phyloP scores from a whole-genome alignment of 805 yeast genomes.

The Yarrowia hollandica region DNA sequence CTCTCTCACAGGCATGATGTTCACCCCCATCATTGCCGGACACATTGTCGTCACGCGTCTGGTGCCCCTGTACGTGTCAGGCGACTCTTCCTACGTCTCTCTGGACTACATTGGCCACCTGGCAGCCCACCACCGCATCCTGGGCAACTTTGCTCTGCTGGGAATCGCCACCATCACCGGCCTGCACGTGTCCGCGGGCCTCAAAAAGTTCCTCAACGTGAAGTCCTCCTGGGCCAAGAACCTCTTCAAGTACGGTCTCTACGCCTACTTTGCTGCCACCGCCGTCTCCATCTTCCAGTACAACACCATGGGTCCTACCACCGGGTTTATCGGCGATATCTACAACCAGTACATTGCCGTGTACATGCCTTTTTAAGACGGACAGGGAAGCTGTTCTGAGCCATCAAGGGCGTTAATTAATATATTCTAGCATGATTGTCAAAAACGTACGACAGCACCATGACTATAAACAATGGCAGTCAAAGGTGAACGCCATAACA shows the following conservation, averaged over 20 bases:
- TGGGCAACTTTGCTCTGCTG: slow-evolving; percentile 17
- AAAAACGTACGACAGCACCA: too few species aligned
- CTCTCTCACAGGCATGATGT: slow-evolving; percentile 59
- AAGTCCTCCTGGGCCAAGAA: slow-evolving; percentile 7
- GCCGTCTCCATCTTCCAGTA: neutral
- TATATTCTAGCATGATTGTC: too few species aligned
- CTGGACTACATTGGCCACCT: slow-evolving; percentile 53
- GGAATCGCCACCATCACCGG: slow-evolving; percentile 9
- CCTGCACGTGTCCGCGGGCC: slow-evolving; percentile 15
- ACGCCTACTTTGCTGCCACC: neutral
- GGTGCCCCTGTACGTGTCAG: slow-evolving; percentile 55
- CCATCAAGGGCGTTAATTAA: too few species aligned
- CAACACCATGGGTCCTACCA: neutral
- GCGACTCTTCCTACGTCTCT: slow-evolving; percentile 59
- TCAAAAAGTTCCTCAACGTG: slow-evolving; percentile 11
- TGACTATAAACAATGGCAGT: too few species aligned
- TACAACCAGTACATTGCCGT: slow-evolving; percentile 24
- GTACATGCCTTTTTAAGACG: slow-evolving; percentile 6
- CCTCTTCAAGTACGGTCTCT: neutral
- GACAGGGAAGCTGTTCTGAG: neutral
- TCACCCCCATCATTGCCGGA: slow-evolving; percentile 48
- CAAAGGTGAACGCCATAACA: too few species aligned
- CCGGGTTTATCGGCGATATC: slow-evolving; percentile 14
- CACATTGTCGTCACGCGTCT: slow-evolving; percentile 53
- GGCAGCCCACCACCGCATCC: slow-evolving; percentile 38